Evolutionary conservation across 1,284 basidiomycete genomes (phyloP).

Genomic region (Ceraceosorus guamensis): DNA sequence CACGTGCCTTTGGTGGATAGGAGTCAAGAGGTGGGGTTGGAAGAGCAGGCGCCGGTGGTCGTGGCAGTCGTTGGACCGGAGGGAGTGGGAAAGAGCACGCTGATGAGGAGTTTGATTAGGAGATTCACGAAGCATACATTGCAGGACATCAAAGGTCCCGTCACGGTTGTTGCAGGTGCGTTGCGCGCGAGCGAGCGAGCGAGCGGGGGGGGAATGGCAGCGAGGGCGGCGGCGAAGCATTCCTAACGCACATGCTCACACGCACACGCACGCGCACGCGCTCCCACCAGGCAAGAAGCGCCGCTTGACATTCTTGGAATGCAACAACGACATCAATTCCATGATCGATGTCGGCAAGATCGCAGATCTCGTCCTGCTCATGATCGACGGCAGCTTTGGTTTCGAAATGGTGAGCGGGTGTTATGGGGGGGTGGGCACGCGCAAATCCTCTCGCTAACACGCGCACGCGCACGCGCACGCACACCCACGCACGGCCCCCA

Average conservation of each 20-base stretch:
- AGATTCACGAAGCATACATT: constrained; percentile 92
- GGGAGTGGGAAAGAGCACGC: constrained; percentile 89
- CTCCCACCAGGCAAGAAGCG: constrained; percentile 80
- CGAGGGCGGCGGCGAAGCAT: not conserved
- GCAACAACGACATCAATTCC: constrained; percentile 92
- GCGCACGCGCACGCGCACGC: no score
- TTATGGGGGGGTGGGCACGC: not conserved
- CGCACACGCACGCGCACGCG: no score
- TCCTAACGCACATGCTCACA: not conserved
- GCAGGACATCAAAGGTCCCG: constrained; percentile 80
- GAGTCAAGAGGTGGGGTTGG: constrained; percentile 69
- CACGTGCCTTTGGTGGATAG: constrained; percentile 94
- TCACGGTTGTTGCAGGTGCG: constrained; percentile 73
- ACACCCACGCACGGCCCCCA: constrained; percentile 54
- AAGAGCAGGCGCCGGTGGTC: constrained; percentile 85
- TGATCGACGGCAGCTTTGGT: constrained; percentile 96
- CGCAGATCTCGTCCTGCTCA: constrained; percentile 87
- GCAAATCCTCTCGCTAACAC: no score
- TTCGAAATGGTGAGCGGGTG: constrained; percentile 89
- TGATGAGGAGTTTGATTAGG: constrained; percentile 83
- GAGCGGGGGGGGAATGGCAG: constrained; percentile 1
- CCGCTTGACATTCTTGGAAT: constrained; percentile 89
- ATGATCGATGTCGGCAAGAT: constrained; percentile 98
- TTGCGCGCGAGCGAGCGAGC: not conserved
- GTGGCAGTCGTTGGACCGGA: constrained; percentile 95